Base-by-base conservation (phyloP, 2,329 filamentous ascomycete species). In the Plenodomus biglobosus region DNA sequence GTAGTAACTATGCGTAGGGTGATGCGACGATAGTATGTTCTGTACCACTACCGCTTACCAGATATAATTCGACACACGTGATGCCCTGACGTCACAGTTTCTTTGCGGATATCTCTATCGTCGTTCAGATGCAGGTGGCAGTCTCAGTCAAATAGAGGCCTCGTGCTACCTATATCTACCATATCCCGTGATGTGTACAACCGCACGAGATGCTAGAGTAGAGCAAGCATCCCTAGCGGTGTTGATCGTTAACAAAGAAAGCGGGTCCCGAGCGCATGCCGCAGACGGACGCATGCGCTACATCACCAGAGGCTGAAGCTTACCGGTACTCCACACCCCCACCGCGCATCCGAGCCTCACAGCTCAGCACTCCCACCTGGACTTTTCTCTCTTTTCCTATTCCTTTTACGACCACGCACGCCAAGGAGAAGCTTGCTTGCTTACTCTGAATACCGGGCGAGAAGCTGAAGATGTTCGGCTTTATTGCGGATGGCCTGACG, bases 401-500 rank as follows among this genome's bases (percentile, higher is more conserved):
- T 18, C 19, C 41, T n/a, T 37, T 35, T 18, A 11, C 27, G 19
- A 42, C 40, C 40, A 17, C 20, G 21, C 30, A 22, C 30, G 35
- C 40, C 30, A 38, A 52, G 22, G 32, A 32, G 34, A 32, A 45
- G 45, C 40, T 18, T 60, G 11, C 41, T 15, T 3, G 3, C 11
- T 8, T 15, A 32, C 8, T 15, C 27, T 32, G 27, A 8, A 11
- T 32, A 32, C 15, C 11, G 27, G 13, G 13, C n/a, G 27, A 32
- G 27, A 8, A 32, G 27, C 11, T 15, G 8, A 32, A 32, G 27
- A 71, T 71, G 69, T 71, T 71, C 50, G 53, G 68, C 56, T 71
- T 71, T 55, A 62, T 71, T 46, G 69, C 69, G 46, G 68, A 71
- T 62, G 69, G 64, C 43, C 55, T 71, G 52, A 70, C 68, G 69